phyloP scores from a whole-genome alignment of 1,284 basidiomycete species.

The Trichosporon sp. region DNA sequence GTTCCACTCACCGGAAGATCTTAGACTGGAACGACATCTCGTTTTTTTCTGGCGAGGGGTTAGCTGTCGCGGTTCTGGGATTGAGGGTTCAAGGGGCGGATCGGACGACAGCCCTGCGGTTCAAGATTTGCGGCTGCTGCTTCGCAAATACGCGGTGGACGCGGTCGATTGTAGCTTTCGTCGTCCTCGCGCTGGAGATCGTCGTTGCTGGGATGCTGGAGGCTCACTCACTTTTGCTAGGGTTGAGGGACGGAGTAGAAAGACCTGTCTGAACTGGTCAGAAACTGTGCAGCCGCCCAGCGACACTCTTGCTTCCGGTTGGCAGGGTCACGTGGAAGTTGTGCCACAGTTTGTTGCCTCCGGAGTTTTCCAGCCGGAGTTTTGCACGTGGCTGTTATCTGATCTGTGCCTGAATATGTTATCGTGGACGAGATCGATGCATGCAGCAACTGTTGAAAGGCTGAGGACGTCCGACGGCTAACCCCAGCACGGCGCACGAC shows the following conservation, averaged over 20 bases:
- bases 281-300: not conserved
- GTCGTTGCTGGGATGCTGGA: not conserved
- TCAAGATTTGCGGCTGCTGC: not conserved
- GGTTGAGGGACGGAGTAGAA: not conserved
- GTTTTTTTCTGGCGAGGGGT: not conserved
- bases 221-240: not conserved
- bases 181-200: not conserved
- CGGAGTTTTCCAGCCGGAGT: too few relatives aligned
- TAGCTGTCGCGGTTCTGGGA: not conserved
- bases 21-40: constrained; percentile 24
- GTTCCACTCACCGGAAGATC: constrained; percentile 12
- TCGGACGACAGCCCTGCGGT: not conserved
- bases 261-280: not conserved
- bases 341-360: too few relatives aligned
- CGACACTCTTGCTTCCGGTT: too few relatives aligned
- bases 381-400: not conserved
- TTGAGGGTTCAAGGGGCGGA: not conserved
- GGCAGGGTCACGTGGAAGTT: too few relatives aligned
- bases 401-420: not conserved
- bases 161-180: not conserved
- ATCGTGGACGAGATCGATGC: not conserved
- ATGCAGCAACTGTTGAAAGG: not conserved
- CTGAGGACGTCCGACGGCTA: not conserved
- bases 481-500: not conserved
- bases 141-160: not conserved